Base-by-base conservation (phyloP, 306 rosid genomes). In the Medicago ruthenica region DNA sequence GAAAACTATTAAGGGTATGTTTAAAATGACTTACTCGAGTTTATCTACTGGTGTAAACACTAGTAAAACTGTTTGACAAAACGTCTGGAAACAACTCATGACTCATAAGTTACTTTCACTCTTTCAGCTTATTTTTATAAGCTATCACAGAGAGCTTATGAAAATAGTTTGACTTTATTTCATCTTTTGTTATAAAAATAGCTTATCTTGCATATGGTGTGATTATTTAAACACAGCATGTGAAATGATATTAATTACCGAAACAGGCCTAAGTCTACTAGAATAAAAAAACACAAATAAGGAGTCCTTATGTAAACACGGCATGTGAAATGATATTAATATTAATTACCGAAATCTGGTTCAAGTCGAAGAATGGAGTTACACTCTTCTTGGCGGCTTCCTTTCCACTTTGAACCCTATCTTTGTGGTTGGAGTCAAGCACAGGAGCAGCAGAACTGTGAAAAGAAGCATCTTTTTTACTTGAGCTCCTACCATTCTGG, bases 321-420 rank as follows among this genome's bases (percentile, higher is more conserved):
- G 22, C 31, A 60, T 24, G 73, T 6, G n/a, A 9, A 13, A 45
- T 8, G 66, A 58, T 11, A 22, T 21, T 34, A 54, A 58, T 11
- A 22, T 21, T 34, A 54, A 40, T 82, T 90, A 92, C 99, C 96
- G 92, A 92, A 82, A 96, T 86, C 81, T 96, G 93, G 93, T 96
- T 96, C 92, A 96, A 84, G 86, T 96, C 97, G 2, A 95, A 92
- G 82, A 82, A 70, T 7, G 90, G 97, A 80, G 83, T 54, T 20
- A 37, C 68, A 50, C 76, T 88, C 80, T 88, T 82, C 89, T 85
- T 87, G 12, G 86, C 12, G 7, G 88, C 81, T 74, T 89, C 98
- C 79, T 84, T 90, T 53, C 89, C 88, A 64, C 79, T 81, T 39
- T 75, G 84, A 76, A 85, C 79, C 80, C 86, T 80, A 45, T 89